Evolutionary conservation across 2,329 filamentous ascomycete genomes (phyloP).

Genomic region (Colletotrichum simmondsii): DNA sequence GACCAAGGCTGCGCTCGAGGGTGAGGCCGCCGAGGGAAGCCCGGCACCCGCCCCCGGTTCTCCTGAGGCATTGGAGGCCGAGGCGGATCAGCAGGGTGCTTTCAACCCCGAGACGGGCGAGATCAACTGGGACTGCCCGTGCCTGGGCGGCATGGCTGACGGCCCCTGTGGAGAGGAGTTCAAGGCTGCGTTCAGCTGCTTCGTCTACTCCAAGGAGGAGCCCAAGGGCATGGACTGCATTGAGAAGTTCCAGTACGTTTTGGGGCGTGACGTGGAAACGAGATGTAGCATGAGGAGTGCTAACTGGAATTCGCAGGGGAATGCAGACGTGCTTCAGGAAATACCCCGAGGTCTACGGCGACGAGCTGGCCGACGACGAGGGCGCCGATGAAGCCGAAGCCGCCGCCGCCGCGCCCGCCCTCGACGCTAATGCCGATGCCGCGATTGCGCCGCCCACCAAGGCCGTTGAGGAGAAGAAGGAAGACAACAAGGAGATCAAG

Average conservation of each 20-base stretch:
- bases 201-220: constrained; percentile 94
- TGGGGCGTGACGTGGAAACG: background rate
- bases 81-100: constrained; percentile 87
- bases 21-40: constrained; percentile 25
- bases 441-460: constrained; percentile 6
- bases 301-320: constrained; percentile 65
- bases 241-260: constrained; percentile 91
- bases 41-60: constrained; percentile 43
- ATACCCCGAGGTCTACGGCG: constrained; percentile 92
- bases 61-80: constrained; percentile 74
- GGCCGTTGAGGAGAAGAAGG: constrained; percentile 13
- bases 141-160: constrained; percentile 95
- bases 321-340: constrained; percentile 98
- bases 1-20: constrained; percentile 35
- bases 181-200: constrained; percentile 96
- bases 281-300: constrained; percentile 31
- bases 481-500: background rate
- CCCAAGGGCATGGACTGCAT: constrained; percentile 98
- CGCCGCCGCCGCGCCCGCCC: constrained; percentile 39
- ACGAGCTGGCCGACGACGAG: constrained; percentile 85
- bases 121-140: constrained; percentile 99
- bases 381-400: constrained; percentile 42
- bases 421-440: constrained; percentile 38
- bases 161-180: constrained; percentile 97
- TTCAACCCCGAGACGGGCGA: constrained; percentile 99